phyloP scores from a whole-genome alignment of 345 rosid genomes.

The Zanthoxylum bungeanum region DNA sequence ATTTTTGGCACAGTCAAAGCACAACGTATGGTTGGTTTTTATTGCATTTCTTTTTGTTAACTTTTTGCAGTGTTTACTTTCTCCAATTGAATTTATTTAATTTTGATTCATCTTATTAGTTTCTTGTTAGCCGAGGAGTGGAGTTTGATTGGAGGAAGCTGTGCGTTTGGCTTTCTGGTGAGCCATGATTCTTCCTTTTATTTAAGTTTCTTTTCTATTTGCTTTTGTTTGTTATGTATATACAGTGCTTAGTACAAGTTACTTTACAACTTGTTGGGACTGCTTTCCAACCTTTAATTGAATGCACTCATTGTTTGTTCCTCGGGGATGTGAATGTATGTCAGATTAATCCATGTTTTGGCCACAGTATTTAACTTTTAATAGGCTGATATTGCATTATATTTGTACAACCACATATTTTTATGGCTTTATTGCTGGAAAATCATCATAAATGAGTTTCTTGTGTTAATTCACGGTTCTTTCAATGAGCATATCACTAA shows the following conservation, averaged over 20 bases:
- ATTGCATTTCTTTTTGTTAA: not conserved
- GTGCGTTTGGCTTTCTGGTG: constrained; percentile 7
- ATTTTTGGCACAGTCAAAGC: not conserved
- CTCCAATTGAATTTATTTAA: not conserved
- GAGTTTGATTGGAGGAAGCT: not conserved
- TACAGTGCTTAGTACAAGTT: not conserved
- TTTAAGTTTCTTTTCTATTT: not conserved
- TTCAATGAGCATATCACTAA: not conserved
- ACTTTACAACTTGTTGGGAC: constrained; percentile 6
- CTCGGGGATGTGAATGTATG: constrained; percentile 12
- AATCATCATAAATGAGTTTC: constrained; percentile 12
- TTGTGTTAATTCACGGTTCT: not conserved
- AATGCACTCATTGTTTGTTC: constrained; percentile 6
- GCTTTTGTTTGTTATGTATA: constrained; percentile 6
- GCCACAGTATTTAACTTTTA: not conserved
- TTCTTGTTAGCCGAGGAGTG: not conserved
- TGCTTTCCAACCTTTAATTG: constrained; percentile 5
- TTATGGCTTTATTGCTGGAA: constrained; percentile 10
- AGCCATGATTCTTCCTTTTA: constrained; percentile 14
- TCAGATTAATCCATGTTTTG: constrained; percentile 8
- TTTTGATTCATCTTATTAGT: constrained; percentile 1
- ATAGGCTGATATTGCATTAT: not conserved
- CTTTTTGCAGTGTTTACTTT: not conserved
- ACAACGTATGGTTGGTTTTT: too few relatives aligned
- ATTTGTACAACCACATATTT: too few relatives aligned